Evolutionary conservation across 768 basidiomycete genomes (phyloP), one percentile per base, ranked within the genome.

Genomic region (Exidia glandulosa): DNA sequence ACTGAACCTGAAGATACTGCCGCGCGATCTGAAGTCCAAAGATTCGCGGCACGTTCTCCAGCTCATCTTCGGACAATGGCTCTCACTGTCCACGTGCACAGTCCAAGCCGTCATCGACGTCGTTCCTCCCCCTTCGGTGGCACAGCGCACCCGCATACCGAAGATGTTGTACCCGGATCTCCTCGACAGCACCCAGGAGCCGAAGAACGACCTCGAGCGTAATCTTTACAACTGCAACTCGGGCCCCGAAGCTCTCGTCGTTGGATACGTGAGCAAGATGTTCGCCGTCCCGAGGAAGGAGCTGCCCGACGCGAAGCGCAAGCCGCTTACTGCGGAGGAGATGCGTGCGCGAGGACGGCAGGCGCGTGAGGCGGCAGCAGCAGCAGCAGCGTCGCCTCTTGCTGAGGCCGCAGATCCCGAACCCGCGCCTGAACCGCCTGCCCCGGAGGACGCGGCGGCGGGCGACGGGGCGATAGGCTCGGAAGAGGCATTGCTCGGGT

Each of bases 251-350:
- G 85, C 87, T 0, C 82, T 74, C 60, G 77, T 93, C 13, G 82
- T 86, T 16, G 95, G 87, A 5, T 96, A 94, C 71, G 88, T 97
- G 54, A 95, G 91, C 79, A 99, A 98, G 72, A 99, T 98, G 95
- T 97, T 98, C 67, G 93, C 94, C 1, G 87, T 97, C 0, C 74
- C 84, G n/a, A 74, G 71, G 25, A 81, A 81, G 59, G 88, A 94
- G 55, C 75, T 99, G 27, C 95, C 95, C 0, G 89, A 94, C 68
- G 86, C 88, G 71, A 91, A 90, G 73, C 83, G 83, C 67, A 85
- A 78, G 65, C 76, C 80, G 19, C 66, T 90, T 54, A 90, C 87
- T 0, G 87, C 89, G 0, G 92, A 94, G 34, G 89, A 95, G 66
- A 84, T 94, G 82, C 79, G 89, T 23, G 73, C 75, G 10, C 77